Percentiles rank a stretch among this genome's conserved stretches.
Conservation (phyloP, 805 yeast genomes). For the Cyberlindnera suaveolens region DNA sequence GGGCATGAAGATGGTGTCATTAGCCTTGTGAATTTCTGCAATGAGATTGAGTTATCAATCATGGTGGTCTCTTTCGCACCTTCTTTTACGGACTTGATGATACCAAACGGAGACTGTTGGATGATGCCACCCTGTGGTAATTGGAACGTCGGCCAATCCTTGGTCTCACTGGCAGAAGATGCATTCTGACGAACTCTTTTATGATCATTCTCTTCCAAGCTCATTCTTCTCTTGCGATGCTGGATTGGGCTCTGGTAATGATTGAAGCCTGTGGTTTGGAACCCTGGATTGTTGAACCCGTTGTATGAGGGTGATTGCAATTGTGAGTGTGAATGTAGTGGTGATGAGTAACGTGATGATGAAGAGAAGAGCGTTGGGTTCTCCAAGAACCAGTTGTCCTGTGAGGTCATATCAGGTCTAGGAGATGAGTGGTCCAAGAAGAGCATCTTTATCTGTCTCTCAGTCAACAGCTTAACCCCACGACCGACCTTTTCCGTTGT, state of each 20-base stretch:
- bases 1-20: background rate
- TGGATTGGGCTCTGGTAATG: background rate
- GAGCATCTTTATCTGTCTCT: slow-evolving; percentile 3
- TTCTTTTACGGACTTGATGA: slow-evolving; percentile 14
- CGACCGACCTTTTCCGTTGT: background rate
- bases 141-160: slow-evolving; percentile 19
- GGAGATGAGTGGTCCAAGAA: slow-evolving; percentile 16
- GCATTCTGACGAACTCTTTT: too few relatives aligned
- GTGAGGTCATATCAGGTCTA: slow-evolving; percentile 9
- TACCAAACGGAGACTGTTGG: slow-evolving; percentile 23
- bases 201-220: background rate
- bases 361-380: slow-evolving; percentile 12
- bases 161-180: background rate
- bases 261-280: background rate
- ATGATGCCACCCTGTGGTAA: slow-evolving; percentile 18
- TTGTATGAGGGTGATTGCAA: background rate
- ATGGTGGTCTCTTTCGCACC: slow-evolving; percentile 16
- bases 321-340: slow-evolving; percentile 3
- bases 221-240: background rate
- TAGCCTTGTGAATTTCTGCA: slow-evolving; percentile 9
- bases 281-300: background rate
- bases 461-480: background rate
- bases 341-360: slow-evolving; percentile 1
- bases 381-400: slow-evolving; percentile 15
- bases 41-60: slow-evolving; percentile 12